Conservation (phyloP, 202 grass and related monocot genomes). For the Carex arenaria region DNA sequence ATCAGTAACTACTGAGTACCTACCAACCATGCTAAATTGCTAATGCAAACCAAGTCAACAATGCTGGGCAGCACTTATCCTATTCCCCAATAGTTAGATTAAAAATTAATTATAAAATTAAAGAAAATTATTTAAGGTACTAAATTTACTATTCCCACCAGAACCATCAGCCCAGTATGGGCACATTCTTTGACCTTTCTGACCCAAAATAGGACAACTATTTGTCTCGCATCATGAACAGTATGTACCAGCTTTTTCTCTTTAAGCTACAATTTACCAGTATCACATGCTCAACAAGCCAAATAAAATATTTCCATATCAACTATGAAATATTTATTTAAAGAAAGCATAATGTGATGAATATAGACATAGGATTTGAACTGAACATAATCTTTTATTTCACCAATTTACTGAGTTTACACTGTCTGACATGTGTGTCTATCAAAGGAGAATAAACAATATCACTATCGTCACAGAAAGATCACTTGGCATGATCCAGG, state of each 20-base stretch:
- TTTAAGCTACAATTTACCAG: background rate
- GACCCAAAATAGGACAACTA: background rate
- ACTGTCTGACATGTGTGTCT: background rate
- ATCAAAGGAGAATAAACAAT: slow-evolving; percentile 26
- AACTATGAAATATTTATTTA: background rate
- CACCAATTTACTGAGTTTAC: slow-evolving; percentile 21
- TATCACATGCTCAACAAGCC: background rate
- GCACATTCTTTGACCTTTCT: slow-evolving; percentile 3
- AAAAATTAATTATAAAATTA: background rate
- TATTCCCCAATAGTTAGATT: background rate
- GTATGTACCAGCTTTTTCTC: background rate
- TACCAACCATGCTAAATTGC: no score
- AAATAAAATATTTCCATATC: background rate
- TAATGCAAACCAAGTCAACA: slow-evolving; percentile 18
- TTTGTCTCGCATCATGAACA: background rate
- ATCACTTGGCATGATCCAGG: slow-evolving; percentile 7
- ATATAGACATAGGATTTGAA: background rate
- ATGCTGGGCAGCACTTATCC: background rate
- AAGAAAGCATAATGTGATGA: background rate
- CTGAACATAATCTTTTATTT: background rate
- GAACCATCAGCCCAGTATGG: background rate
- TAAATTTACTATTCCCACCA: background rate
- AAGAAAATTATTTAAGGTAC: background rate
- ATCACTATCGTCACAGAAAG: slow-evolving; percentile 19
- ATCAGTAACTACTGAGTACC: slow-evolving; percentile 9